Evolutionary conservation across 1,284 basidiomycete genomes (phyloP), one percentile per base, ranked within the genome.

Genomic region (Boletellus deceptivus): DNA sequence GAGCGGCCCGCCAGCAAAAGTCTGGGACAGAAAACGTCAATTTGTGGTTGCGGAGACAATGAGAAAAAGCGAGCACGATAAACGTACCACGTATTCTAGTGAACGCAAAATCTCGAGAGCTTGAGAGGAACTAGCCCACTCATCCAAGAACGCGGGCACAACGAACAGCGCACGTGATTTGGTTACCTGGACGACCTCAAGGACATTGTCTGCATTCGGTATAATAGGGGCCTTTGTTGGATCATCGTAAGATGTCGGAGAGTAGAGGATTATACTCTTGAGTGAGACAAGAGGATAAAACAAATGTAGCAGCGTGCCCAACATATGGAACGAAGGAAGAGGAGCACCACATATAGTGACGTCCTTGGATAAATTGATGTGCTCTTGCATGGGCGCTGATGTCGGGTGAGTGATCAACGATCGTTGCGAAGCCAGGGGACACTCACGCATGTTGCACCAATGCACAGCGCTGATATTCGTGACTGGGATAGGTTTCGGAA

Each of bases 401-500:
- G 16, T 29, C 3, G 8, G 20, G 27, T 3, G 2, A 35, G 5
- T 16, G n/a, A 13, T 37, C 36, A 13, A 18, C 36, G 11, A 37
- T 10, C n/a, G 4, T 7, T 20, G 8, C 17, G 5, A 16, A 20
- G n/a, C 20, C 6, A 11, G n/a, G 6, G 13, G 10, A 31, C 4
- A 56, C 54, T 39, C 24, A 67, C 63, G 53, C 3, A 34, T 51
- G 20, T 40, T 43, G 24, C 57, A 62, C 55, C 54, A 62, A 20
- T 56, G 55, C 7, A 59, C 31, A 2, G 27, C 38, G 5, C 46
- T 57, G 3, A 50, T 9, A 17, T 53, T 37, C 5, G 53, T 67
- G 20, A 58, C 50, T 6, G 55, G 57, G 38, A 69, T 65, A 8
- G 65, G 52, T 33, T 68, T 69, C 0, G 65, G 65, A 38, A 66